Evolutionary conservation across 2,329 filamentous ascomycete species (phyloP).

Genomic region (Monilinia laxa): DNA sequence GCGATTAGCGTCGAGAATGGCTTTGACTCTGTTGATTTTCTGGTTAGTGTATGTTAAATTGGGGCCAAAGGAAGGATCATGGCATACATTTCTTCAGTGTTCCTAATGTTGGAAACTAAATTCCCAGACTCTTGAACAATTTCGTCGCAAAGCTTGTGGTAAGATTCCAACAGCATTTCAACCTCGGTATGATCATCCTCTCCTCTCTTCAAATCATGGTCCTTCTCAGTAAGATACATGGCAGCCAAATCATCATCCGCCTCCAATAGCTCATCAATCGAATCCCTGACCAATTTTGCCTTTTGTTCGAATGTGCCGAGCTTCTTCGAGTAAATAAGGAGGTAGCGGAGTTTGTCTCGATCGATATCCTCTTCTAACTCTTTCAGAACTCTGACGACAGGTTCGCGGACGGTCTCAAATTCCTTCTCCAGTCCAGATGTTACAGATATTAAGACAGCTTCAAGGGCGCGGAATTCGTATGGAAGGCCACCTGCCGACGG

Average conservation of each 20-base stretch:
- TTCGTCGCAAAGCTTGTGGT: conserved; percentile 96
- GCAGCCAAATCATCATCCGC: conserved; percentile 91
- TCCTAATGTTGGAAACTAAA: conserved; percentile 89
- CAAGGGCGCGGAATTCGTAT: conserved; percentile 94
- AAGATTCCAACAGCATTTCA: conserved; percentile 94
- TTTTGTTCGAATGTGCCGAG: conserved; percentile 98
- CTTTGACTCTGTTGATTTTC: conserved; percentile 67
- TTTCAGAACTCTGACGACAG: conserved; percentile 82
- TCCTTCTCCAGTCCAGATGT: conserved; percentile 90
- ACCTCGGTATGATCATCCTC: conserved; percentile 93
- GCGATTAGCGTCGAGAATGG: conserved; percentile 95
- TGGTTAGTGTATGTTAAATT: not conserved
- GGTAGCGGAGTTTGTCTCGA: conserved; percentile 82
- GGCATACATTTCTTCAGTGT: conserved; percentile 94
- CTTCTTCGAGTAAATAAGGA: conserved; percentile 93
- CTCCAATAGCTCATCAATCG: conserved; percentile 91
- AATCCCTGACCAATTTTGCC: conserved; percentile 87
- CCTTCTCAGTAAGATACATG: conserved; percentile 95
- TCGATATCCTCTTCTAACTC: conserved; percentile 97
- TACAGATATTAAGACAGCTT: conserved; percentile 91
- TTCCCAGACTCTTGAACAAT: conserved; percentile 95
- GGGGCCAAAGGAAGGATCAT: not conserved
- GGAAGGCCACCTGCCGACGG: conserved; percentile 66
- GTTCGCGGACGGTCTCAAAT: conserved; percentile 89
- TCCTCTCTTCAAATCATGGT: conserved; percentile 66